Evolutionary conservation across 495 filamentous ascomycete genomes (phyloP), one percentile per base, ranked within the genome.

Genomic region (Xylaria palmicola): DNA sequence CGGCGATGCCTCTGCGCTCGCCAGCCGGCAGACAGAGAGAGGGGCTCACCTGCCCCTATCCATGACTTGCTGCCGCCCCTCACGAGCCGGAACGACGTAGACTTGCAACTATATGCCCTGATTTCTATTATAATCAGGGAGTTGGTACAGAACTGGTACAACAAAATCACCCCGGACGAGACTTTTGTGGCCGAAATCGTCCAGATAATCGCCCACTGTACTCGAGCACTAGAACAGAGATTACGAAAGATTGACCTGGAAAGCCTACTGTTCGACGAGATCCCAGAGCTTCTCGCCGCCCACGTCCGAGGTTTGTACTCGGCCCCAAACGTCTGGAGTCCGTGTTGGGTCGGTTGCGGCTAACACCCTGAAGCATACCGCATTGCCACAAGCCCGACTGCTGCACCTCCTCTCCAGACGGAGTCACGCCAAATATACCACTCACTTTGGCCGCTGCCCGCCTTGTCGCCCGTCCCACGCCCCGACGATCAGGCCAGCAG

Each of bases 121-220:
- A 82, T 98, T 55, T 88, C 94, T 34, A 87, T 97, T 56, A 85
- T 98, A 62, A 82, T 96, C 51, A 85, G 88, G 66, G 93, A 97
- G 62, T 92, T 90, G 72, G 89, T 98, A 20, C 86, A 91, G 59
- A 88, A 86, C 56, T 98, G 94, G 94, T 98, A 98, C 75, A 81
- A 80, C 47, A 91, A 89, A 68, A 91, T 98, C 70, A 98, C 93
- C 1, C 83, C 92, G 4, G 95, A 98, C 72, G 88, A 92, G 59
- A 79, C 83, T 1, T 90, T 98, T 64, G 86, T 93, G 52, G 85
- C 88, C 66, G 95, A 97, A 74, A 83, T 96, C 43, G 80, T 98
- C 32, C 86, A 88, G 68, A 86, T 96, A 54, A 89, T 97, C 60
- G 94, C 92, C 48, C 92, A 96, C 73, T 92, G 89, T 69, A 96